phyloP scores from a whole-genome alignment of 257 asterid species.

The Solanum paucissectum region DNA sequence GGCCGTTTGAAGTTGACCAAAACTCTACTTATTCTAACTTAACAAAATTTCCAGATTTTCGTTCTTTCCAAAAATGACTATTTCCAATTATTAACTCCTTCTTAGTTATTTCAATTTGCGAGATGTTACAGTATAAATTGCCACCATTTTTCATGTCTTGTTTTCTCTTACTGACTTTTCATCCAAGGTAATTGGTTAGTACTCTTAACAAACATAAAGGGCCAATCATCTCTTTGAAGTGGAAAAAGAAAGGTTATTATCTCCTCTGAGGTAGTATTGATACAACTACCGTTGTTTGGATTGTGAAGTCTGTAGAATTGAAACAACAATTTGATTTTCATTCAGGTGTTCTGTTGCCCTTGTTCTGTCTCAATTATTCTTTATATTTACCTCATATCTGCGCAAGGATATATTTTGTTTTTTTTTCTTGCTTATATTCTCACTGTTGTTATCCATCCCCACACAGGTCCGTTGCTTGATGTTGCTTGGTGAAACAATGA shows the following conservation, averaged over 20 bases:
- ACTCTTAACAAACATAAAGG: slow-evolving; percentile 83
- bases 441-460: background rate
- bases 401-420: background rate
- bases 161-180: background rate
- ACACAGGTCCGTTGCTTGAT: slow-evolving; percentile 75
- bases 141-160: no score
- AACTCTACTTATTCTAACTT: no score
- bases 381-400: background rate
- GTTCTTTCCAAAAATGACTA: no score
- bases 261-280: slow-evolving; percentile 90
- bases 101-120: no score
- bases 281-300: slow-evolving; percentile 88
- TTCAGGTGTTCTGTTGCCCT: slow-evolving; percentile 29
- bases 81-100: no score
- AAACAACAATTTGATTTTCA: slow-evolving; percentile 86
- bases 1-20: no score
- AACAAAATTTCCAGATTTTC: no score
- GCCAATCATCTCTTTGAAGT: slow-evolving; percentile 85
- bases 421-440: background rate
- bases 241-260: slow-evolving; percentile 93
- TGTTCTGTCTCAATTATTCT: background rate
- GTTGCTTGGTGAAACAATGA: slow-evolving; percentile 87
- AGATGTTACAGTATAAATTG: no score
- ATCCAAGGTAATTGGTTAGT: slow-evolving; percentile 70
- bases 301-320: slow-evolving; percentile 72